A percentile compares a stretch with the other conserved stretches of the same genome.
phyloP scores from a whole-genome alignment of 768 basidiomycete genomes.

The Pulveroboletus sp. region DNA sequence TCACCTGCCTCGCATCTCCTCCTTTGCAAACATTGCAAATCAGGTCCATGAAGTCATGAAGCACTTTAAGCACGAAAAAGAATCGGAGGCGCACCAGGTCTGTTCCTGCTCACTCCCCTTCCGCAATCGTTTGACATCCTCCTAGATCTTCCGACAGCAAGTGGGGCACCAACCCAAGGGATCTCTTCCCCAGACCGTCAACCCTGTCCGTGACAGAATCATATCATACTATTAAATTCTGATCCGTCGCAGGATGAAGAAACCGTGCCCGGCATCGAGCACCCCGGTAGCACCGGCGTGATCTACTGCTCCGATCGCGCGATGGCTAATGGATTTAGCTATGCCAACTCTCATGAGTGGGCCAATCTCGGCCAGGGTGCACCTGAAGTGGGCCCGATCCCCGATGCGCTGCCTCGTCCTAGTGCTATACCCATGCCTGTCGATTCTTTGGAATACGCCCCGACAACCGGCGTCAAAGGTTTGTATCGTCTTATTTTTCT shows the following conservation, averaged over 20 bases:
- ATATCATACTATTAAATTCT: not conserved
- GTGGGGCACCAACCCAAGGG: slow-evolving; percentile 70
- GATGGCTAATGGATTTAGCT: slow-evolving; percentile 92
- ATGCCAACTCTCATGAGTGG: slow-evolving; percentile 77
- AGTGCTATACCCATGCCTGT: slow-evolving; percentile 60
- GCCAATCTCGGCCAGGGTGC: slow-evolving; percentile 91
- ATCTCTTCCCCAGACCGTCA: slow-evolving; percentile 63
- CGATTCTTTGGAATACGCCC: slow-evolving; percentile 86
- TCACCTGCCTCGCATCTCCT: slow-evolving; percentile 25
- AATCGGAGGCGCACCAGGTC: slow-evolving; percentile 88
- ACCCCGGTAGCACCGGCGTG: slow-evolving; percentile 62
- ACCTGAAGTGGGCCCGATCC: slow-evolving; percentile 84
- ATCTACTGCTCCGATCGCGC: slow-evolving; percentile 93
- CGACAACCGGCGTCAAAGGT: slow-evolving; percentile 90
- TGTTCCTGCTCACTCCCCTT: slow-evolving; percentile 1
- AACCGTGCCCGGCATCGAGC: slow-evolving; percentile 84
- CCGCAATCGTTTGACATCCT: slow-evolving; percentile 1
- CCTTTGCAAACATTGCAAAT: slow-evolving; percentile 35
- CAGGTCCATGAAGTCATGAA: slow-evolving; percentile 72
- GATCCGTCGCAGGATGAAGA: slow-evolving; percentile 64
- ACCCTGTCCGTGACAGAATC: slow-evolving; percentile 48
- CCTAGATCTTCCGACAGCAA: slow-evolving; percentile 71
- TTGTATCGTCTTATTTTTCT: slow-evolving; percentile 2
- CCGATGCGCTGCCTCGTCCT: slow-evolving; percentile 67
- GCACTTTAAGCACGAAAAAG: slow-evolving; percentile 69